Base-by-base conservation (phyloP, 176 grass and related monocot species). In the Lolium perenne region DNA sequence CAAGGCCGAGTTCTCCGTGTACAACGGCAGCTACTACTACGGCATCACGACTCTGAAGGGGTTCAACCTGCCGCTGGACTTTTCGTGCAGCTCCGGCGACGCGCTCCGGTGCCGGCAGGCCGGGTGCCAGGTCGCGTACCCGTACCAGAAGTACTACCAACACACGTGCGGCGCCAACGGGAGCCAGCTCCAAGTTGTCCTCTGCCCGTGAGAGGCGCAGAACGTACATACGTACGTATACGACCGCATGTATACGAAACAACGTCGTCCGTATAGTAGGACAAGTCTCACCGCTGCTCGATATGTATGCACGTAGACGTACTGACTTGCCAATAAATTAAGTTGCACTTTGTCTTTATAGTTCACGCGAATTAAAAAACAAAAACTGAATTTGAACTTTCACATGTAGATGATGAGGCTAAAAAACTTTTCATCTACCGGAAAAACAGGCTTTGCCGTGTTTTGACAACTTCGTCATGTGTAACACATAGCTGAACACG, bases 1-100 rank as follows among this genome's bases (percentile, higher is more conserved):
- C 10, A 72, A 22, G 41, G 82, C 71, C 18, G 16, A 82, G 80
- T 54, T 54, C 79, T 68, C 47, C 1, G 29, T 64, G 25, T 66
- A 29, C 26, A 25, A 66, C 13, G 63, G 63, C 63, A 66, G 26
- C 12, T 72, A 23, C 41, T 12, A 72, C 70, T 72, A 72, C 70
- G 70, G 70, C 11, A 72, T 72, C 70, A 72, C 41, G 41, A 23
- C 10, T 41, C 5, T 47, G 40, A 23, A 21, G 70, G 70, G 70
- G 70, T 72, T 72, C 70, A 48, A 72, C 41, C 70, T 72, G n/a
- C 4, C 69, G 10, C 10, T 72, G 69, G 41, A 22, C 0, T 45
- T 72, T 1, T 18, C 68, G 18, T 71, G 68, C 68, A 71, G 68
- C 68, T 71, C 68, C 68, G 68, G 68, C 68, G 68, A 71, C 68